Evolutionary conservation across 1,284 basidiomycete genomes (phyloP), one percentile per base, ranked within the genome.

Genomic region (Sanguinoderma infundibulare): DNA sequence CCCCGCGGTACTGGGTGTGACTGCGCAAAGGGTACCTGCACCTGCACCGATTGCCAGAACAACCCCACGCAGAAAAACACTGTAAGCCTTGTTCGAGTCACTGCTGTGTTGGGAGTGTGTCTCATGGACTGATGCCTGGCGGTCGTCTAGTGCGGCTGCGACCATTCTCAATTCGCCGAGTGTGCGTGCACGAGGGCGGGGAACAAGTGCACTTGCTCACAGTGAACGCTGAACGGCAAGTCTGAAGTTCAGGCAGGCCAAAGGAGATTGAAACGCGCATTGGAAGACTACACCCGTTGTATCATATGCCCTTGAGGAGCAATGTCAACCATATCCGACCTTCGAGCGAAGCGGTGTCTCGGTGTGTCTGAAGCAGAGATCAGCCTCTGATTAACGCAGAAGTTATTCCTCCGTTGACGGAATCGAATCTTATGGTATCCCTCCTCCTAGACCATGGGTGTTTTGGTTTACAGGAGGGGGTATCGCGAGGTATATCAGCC

Each of bases 21-120:
- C 12, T 74, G 73, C 64, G 53, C 68, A 32, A 67, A 70, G 58
- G 66, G 66, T 51, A 59, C 67, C 46, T 74, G 73, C 66, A 64
- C 62, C 59, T 74, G 73, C 65, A 40, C 60, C 28, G 60, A 66
- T 53, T 74, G 73, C 63, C 59, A 55, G 8, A 74, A 74, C 66
- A 71, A 71, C 30, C 10, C 59, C 10, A 4, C 53, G 8, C 39
- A 50, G 38, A 39, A 55, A 47, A 8, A 8, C 26, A 50, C 53
- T 5, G 59, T 60, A 32, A 51, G 59, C 20, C 5, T 17, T n/a
- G n/a, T n/a, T 2, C 8, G 15, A 5, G n/a, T 46, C 22, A 7
- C 10, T 3, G 6, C 7, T 50, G 32, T 15, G 32, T 22, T 26
- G 14, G 9, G 4, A 2, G 9, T 8, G n/a, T n/a, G 12, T 22